These are phyloP conservation scores for Phytophthora syringae DNA, from an alignment of 352 stramenopile species.

Conservation along the genomic window DNA sequence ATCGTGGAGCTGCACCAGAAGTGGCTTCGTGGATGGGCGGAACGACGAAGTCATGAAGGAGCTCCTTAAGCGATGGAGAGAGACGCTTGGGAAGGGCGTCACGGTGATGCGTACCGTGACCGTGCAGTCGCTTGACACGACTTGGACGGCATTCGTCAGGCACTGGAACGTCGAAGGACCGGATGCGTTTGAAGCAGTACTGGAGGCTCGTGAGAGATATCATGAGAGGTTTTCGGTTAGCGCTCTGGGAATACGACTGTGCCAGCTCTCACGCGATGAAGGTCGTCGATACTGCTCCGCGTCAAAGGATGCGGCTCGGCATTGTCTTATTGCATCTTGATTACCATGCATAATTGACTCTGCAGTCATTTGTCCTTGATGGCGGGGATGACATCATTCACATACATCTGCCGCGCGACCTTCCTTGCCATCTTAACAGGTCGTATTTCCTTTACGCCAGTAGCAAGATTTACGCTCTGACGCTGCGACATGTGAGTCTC, in stretches of 20 bases:
- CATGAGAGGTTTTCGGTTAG: neutral
- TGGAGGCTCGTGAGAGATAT: neutral
- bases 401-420: too few relatives aligned
- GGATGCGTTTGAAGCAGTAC: neutral
- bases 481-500: too few relatives aligned
- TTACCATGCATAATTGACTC: too few relatives aligned
- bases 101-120: slow-evolving; percentile 7
- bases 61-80: neutral
- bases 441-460: too few relatives aligned
- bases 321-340: too few relatives aligned
- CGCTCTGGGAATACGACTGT: neutral
- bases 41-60: neutral
- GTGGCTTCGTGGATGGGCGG: neutral
- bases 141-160: neutral
- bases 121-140: neutral
- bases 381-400: too few relatives aligned
- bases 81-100: neutral
- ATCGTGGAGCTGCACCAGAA: neutral
- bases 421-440: too few relatives aligned
- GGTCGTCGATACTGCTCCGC: neutral
- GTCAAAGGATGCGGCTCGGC: too few relatives aligned
- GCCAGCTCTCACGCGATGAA: neutral
- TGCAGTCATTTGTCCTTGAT: too few relatives aligned
- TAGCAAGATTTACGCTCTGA: too few relatives aligned
- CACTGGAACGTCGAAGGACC: neutral